Conservation (phyloP, 208 protist species). For the Kentomonas sorsogonicus region DNA sequence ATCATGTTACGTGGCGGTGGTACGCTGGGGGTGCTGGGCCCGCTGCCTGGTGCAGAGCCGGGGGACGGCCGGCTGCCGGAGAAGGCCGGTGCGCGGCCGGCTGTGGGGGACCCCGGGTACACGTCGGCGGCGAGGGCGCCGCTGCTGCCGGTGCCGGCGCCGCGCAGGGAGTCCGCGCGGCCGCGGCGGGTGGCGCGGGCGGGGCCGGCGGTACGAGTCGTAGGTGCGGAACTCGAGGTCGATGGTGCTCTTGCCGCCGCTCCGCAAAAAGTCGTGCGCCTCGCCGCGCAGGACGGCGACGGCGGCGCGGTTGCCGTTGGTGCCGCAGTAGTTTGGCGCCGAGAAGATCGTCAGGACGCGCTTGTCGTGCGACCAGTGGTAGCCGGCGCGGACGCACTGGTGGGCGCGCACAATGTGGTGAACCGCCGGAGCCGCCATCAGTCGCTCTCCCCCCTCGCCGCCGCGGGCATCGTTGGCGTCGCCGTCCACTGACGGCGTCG, state of each 20-base stretch:
- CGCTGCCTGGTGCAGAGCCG: background rate
- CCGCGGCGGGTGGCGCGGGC: slow-evolving; percentile 9
- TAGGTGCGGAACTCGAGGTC: slow-evolving; percentile 65
- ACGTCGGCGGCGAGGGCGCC: background rate
- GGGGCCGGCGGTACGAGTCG: slow-evolving; percentile 28
- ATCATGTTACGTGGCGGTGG: slow-evolving; percentile 30
- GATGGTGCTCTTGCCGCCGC: slow-evolving; percentile 27
- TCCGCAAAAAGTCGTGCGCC: slow-evolving; percentile 17
- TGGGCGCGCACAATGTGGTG: slow-evolving; percentile 94
- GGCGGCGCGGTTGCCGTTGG: slow-evolving; percentile 65
- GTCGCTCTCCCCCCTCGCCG: slow-evolving; percentile 5
- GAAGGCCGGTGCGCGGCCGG: background rate
- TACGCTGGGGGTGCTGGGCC: background rate
- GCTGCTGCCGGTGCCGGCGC: background rate
- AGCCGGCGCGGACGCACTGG: slow-evolving; percentile 90
- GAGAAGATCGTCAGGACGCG: slow-evolving; percentile 75
- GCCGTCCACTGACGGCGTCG: background rate
- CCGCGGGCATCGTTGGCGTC: background rate
- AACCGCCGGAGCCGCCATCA: slow-evolving; percentile 32
- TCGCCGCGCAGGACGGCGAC: slow-evolving; percentile 56
- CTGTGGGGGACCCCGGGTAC: no score
- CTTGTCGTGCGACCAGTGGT: slow-evolving; percentile 48
- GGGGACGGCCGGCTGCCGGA: background rate
- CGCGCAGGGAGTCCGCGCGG: slow-evolving; percentile 9
- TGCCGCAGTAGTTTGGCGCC: slow-evolving; percentile 82